These are phyloP conservation scores for Elongisporangium prolatum DNA, from an alignment of 352 stramenopile species.

Conservation along the genomic window DNA sequence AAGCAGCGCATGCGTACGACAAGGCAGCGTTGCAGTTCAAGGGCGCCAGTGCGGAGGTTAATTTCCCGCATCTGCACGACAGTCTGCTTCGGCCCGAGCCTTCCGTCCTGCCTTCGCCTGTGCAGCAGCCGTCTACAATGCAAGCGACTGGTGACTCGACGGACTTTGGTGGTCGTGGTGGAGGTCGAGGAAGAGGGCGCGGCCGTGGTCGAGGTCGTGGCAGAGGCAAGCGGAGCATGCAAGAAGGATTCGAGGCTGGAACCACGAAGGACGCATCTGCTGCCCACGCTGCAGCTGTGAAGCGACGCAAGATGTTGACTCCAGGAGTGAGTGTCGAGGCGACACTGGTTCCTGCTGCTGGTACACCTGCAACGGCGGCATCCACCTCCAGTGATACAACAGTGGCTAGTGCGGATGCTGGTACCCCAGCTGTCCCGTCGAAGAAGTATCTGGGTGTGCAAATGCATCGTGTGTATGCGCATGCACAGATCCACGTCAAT, in stretches of 20 bases:
- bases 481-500: conserved; percentile 78
- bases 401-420: neutral
- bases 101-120: neutral
- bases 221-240: conserved; percentile 39
- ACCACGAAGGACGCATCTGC: conserved; percentile 26
- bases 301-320: conserved; percentile 22
- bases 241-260: neutral
- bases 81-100: conserved; percentile 43
- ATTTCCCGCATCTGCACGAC: conserved; percentile 76
- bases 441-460: conserved; percentile 75
- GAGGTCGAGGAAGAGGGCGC: conserved; percentile 22
- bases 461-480: conserved; percentile 63
- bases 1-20: conserved; percentile 80
- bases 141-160: neutral
- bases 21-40: conserved; percentile 67
- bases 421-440: conserved; percentile 4
- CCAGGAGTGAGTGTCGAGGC: neutral
- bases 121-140: neutral
- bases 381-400: neutral
- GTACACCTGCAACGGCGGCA: neutral
- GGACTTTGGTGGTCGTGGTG: conserved; percentile 19
- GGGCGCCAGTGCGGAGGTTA: conserved; percentile 60
- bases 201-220: conserved; percentile 44
- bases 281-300: conserved; percentile 9
- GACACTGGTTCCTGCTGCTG: neutral